Evolutionary conservation across 2,329 filamentous ascomycete species (phyloP).

Genomic region (Xylaria sp.): DNA sequence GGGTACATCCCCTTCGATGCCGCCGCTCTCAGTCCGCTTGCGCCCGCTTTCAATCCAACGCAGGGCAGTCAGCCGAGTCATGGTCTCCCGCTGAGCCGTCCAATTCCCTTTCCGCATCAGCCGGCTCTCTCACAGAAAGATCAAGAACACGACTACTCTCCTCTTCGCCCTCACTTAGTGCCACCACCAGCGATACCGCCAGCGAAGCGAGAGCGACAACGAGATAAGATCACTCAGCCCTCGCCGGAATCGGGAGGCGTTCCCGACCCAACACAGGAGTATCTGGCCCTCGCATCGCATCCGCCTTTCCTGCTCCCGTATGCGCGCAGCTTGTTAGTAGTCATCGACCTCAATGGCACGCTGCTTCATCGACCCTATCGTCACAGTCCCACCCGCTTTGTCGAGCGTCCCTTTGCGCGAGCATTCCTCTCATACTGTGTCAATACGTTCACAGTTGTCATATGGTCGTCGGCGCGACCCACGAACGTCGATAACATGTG

Average conservation of each 20-base stretch:
- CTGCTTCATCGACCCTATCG: slow-evolving; percentile 76
- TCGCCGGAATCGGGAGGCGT: slow-evolving; percentile 63
- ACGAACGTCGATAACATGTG: slow-evolving; percentile 78
- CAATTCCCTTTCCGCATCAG: neutral
- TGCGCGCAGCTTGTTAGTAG: slow-evolving; percentile 76
- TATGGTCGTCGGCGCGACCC: slow-evolving; percentile 89
- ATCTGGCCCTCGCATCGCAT: slow-evolving; percentile 66
- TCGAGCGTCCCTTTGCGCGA: slow-evolving; percentile 73
- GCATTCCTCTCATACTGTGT: slow-evolving; percentile 80
- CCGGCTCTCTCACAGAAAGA: neutral
- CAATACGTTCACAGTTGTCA: slow-evolving; percentile 78
- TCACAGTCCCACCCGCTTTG: slow-evolving; percentile 63
- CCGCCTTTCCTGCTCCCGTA: slow-evolving; percentile 55
- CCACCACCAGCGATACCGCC: too few species aligned
- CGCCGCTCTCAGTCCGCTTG: slow-evolving; percentile 1
- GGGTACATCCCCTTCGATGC: neutral
- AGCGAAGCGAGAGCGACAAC: neutral
- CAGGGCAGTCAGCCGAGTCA: neutral
- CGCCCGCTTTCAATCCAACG: slow-evolving; percentile 6
- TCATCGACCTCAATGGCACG: slow-evolving; percentile 95
- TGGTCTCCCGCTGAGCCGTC: neutral
- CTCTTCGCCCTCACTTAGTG: neutral
- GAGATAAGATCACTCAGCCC: slow-evolving; percentile 37
- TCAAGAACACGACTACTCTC: neutral
- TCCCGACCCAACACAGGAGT: slow-evolving; percentile 69